Base-by-base conservation (phyloP, 441 rosid genomes). In the Brassica balearica region DNA sequence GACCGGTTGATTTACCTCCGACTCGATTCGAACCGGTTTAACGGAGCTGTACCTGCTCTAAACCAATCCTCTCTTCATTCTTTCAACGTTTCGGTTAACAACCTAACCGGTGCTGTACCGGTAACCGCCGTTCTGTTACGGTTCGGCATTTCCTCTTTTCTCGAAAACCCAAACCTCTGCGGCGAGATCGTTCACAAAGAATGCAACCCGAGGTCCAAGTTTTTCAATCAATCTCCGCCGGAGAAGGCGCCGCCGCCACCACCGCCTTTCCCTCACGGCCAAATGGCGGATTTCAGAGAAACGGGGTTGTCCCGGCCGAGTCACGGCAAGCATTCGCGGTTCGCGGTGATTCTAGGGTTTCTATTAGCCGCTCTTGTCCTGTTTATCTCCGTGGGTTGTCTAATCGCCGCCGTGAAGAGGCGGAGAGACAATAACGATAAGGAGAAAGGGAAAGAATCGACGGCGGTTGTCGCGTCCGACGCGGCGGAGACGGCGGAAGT, bases 161-260 rank as follows among this genome's bases (percentile, higher is more conserved):
- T 72, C 14, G 58, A 74, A 70, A 95, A 95, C 81, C 97, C 97
- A 6, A 85, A 85, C 41, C 92, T 95, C 38, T 95, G 98, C 77
- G 99, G 98, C 36, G 94, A 90, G 92, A 95, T 91, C 23, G 80
- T 95, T n/a, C 87, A 88, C 81, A 91, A 85, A 63, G 96, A 88
- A 78, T 93, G 99, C 83, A 81, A 25, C 36, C 89, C 87, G 0
- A 65, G 86, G 46, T 72, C 96, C 2, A 91, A 88, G 0, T 95
- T 95, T 80, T 95, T 95, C 63, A 86, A 82, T 11, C 82, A 22
- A 1, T 79, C 90, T 3, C 20, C 87, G 64, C 51, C 85, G 3
- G 80, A 8, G 2, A 67, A 60, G 58, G 65, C 85, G 14, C 72
- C 38, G 43, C 3, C 89, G 0, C 76, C 84, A 25, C 73, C 84